A percentile compares a stretch with the other conserved stretches of the same genome.
These are phyloP conservation scores for Candida awuae DNA, from an alignment of 805 yeast genomes.

Conservation along the genomic window DNA sequence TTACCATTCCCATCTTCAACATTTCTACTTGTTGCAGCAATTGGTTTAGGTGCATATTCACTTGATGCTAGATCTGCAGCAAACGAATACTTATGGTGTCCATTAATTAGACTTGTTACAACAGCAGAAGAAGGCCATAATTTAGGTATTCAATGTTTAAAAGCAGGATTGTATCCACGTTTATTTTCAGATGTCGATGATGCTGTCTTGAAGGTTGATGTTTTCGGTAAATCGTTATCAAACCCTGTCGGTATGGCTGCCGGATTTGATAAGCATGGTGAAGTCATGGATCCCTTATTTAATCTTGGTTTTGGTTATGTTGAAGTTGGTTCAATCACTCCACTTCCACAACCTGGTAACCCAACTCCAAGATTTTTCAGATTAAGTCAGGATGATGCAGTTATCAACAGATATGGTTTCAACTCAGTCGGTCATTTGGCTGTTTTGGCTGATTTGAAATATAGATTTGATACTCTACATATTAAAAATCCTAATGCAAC, in stretches of 20 bases:
- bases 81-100: slow-evolving; percentile 77
- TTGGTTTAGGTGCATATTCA: slow-evolving; percentile 43
- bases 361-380: slow-evolving; percentile 91
- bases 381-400: slow-evolving; percentile 77
- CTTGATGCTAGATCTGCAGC: slow-evolving; percentile 75
- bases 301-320: slow-evolving; percentile 80
- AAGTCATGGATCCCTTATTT: slow-evolving; percentile 75
- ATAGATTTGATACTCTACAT: slow-evolving; percentile 46
- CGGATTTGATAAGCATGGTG: slow-evolving; percentile 91
- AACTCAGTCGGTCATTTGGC: slow-evolving; percentile 81
- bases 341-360: slow-evolving; percentile 89
- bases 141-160: slow-evolving; percentile 63
- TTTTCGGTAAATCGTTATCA: slow-evolving; percentile 55
- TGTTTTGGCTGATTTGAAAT: slow-evolving; percentile 59
- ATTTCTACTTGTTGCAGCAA: slow-evolving; percentile 18
- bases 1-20: slow-evolving; percentile 17
- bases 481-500: slow-evolving; percentile 17
- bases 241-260: slow-evolving; percentile 93
- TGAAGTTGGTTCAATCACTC: slow-evolving; percentile 91
- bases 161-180: slow-evolving; percentile 59
- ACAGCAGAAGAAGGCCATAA: slow-evolving; percentile 85
- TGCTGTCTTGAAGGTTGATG: slow-evolving; percentile 45
- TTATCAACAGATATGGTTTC: slow-evolving; percentile 91
- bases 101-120: slow-evolving; percentile 56
- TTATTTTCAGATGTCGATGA: slow-evolving; percentile 47